phyloP scores from a whole-genome alignment of 106 monocot species.

The Acorus calamus region DNA sequence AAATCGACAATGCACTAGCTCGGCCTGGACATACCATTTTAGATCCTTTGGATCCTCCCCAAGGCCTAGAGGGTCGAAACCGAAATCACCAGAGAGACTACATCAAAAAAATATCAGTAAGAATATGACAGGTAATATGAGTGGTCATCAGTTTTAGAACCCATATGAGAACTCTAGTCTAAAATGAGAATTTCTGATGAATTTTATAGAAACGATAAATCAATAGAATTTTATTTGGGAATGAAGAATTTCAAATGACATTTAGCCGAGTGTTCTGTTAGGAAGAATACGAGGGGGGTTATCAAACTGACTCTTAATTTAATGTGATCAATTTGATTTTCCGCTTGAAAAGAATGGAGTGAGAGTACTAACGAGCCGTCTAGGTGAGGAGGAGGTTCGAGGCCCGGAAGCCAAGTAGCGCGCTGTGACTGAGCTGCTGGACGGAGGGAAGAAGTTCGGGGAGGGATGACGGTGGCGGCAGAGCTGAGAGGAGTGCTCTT shows the following conservation, averaged over 20 bases:
- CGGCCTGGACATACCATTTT: slow-evolving; percentile 87
- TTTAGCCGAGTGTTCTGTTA: too few relatives aligned
- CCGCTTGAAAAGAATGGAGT: not conserved
- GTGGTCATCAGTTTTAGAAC: not conserved
- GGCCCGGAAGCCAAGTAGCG: slow-evolving; percentile 68
- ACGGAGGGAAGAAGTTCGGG: not conserved
- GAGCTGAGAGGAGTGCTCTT: not conserved
- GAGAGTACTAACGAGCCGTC: slow-evolving; percentile 51
- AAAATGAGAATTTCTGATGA: not conserved
- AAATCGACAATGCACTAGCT: slow-evolving; percentile 73
- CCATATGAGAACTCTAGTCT: not conserved
- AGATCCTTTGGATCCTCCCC: slow-evolving; percentile 63
- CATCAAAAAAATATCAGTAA: not conserved
- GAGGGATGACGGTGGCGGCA: not conserved
- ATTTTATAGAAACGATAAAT: not conserved
- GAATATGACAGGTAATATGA: not conserved
- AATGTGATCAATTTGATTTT: too few relatives aligned
- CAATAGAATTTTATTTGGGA: too few relatives aligned
- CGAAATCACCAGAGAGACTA: slow-evolving; percentile 55
- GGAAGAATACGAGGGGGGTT: too few relatives aligned
- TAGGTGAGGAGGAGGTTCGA: slow-evolving; percentile 74
- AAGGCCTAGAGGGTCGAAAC: slow-evolving; percentile 66
- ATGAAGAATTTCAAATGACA: too few relatives aligned
- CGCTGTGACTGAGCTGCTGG: slow-evolving; percentile 26
- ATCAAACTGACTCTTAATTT: too few relatives aligned